Evolutionary conservation across 805 yeast genomes (phyloP).

Genomic region (Torulaspora franciscae): DNA sequence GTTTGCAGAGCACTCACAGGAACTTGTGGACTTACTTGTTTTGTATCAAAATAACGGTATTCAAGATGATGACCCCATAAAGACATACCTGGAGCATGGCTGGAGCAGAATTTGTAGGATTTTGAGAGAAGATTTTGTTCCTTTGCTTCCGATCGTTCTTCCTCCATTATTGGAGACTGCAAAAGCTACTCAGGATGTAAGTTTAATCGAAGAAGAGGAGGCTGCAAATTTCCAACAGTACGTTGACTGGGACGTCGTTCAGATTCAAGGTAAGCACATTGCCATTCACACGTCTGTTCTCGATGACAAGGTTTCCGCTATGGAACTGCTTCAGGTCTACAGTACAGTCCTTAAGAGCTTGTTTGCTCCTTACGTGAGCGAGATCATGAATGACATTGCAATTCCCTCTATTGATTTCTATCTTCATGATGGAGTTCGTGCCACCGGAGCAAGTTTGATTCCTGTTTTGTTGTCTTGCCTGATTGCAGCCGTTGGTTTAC

Average conservation of each 20-base stretch:
- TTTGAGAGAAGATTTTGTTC: conserved; percentile 79
- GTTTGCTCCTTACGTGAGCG: conserved; percentile 78
- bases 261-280: conserved; percentile 83
- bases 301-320: conserved; percentile 90
- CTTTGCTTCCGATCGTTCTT: conserved; percentile 74
- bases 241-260: conserved; percentile 94
- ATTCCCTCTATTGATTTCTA: conserved; percentile 87
- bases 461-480: conserved; percentile 69
- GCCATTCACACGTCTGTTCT: conserved; percentile 93
- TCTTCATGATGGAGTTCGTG: conserved; percentile 90
- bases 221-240: conserved; percentile 79
- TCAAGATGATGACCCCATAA: conserved; percentile 80
- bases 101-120: conserved; percentile 93
- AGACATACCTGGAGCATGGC: conserved; percentile 82
- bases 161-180: conserved; percentile 88
- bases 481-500: conserved; percentile 44
- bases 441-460: conserved; percentile 79
- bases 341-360: conserved; percentile 78
- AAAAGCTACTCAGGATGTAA: conserved; percentile 82
- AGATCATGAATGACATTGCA: conserved; percentile 70
- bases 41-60: conserved; percentile 57
- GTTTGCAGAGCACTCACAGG: conserved; percentile 69
- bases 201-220: conserved; percentile 80
- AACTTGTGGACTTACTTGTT: conserved; percentile 66
- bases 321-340: conserved; percentile 79